Base-by-base conservation (phyloP, 2,329 filamentous ascomycete genomes). In the Periglandula ipomoeae region DNA sequence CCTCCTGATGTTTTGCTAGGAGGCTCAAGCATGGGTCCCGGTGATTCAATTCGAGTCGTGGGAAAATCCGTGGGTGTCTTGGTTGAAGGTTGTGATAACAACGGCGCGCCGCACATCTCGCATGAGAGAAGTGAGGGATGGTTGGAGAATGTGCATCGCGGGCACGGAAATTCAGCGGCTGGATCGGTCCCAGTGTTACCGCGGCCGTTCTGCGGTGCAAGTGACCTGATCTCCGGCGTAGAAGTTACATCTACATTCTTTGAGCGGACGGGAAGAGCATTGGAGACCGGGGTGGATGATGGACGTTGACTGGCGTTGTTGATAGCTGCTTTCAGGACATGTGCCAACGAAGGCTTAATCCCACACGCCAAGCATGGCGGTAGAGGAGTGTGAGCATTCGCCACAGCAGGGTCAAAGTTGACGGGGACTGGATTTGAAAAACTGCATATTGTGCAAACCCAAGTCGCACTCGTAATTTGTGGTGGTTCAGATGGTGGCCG, bases 361-460 rank as follows among this genome's bases (percentile, higher is more conserved):
- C 93, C 93, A 63, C 93, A 98, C 5, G 89, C 86, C 47, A 95
- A 72, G 62, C 93, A 98, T 56, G 91, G 88, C 3, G 90, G 86
- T 20, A 95, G 70, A 8, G 84, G 84, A 5, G 87, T 95, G 53
- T 89, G 81, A 19, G 83, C 79, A 52, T 81, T 93, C 8, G 89
- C 89, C 2, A 85, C 83, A 1, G 83, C 76, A 0, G 89, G 87
- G 59, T 97, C 91, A 63, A 97, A 97, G 64, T 95, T 96, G 34
- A 87, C 87, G 1, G 93, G 90, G 1, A 96, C 82, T 0, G 88
- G 85, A 60, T 97, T 97, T 9, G 90, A 91, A 62, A 95, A 94
- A 56, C 87, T 91, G 73, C 91, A 97, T 59, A 97, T 97, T 2
- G 87, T 85, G 69, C 91, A 97, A 19, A 97, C 84, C 91, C 91